Evolutionary conservation across 306 rosid species (phyloP), one percentile per base, ranked within the genome.

Genomic region (Cucumis cinereus): DNA sequence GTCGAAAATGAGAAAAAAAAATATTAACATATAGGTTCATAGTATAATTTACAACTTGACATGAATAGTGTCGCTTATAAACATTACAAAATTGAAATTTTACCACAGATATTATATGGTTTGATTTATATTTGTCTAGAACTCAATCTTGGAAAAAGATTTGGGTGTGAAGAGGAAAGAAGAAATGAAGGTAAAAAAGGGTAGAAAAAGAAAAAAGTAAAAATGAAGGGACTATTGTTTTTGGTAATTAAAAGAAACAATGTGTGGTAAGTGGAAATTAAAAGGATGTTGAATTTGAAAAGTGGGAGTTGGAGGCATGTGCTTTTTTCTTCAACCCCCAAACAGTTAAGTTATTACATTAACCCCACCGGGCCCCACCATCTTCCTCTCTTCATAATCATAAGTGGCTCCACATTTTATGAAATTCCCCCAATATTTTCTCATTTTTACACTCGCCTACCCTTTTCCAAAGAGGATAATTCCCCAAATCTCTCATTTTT

Each of bases 301-400:
- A 14, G 69, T 62, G 33, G 70, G 70, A 14, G 69, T 62, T 62
- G 70, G 70, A 62, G 70, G 24, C 70, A 62, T 35, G 70, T 62
- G 70, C 70, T 35, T 35, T 35, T 45, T 61, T 61, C 67, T 61
- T 61, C 41, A 61, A 60, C 69, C 47, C 24, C 30, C 72, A 66
- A 66, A 19, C 17, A 66, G 72, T 66, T 66, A 0, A 66, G 72
- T 66, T 10, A 38, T 66, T 66, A 66, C 50, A 66, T 38, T 66
- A 1, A 66, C 10, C n/a, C 30, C 20, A 23, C 70, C 70, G 16
- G 50, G 24, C n/a, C 73, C 73, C 73, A 67, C 53, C 35, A 67
- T 67, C 49, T n/a, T 38, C 26, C 24, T 63, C 47, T 3, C 15
- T 35, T 38, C 50, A 9, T 64, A 64, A 64, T 64, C 72, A 64